Evolutionary conservation across 176 grass and related monocot genomes (phyloP), one percentile per base, ranked within the genome.

Genomic region (Poa pratensis): DNA sequence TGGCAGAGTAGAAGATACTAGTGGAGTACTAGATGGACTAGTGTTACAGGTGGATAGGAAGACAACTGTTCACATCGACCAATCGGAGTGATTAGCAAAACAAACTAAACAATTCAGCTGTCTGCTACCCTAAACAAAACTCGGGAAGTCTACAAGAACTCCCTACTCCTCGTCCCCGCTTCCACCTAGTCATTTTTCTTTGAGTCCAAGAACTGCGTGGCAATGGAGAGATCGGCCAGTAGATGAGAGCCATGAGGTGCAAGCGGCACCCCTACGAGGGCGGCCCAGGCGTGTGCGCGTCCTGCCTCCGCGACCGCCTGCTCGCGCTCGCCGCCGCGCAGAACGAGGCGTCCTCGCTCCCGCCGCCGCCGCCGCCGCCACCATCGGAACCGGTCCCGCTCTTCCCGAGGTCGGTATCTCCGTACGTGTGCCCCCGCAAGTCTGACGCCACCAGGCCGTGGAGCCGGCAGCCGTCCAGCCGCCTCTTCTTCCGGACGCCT

Each of bases 251-350:
- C 23, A 98, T 98, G 96, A 94, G 77, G 88, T 99, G 96, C 93
- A 89, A 71, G 84, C 68, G 37, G 49, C 96, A 99, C 83, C 93
- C 93, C 4, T 94, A 94, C 84, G 86, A 87, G 71, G 62, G 37
- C 69, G 91, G 82, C 46, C 82, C 81, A 13, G 96, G 96, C 64
- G 93, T 99, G 34, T 99, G 93, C 84, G 93, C 93, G 0, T 76
- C 88, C 52, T 99, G 96, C 88, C 96, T 99, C 88, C 93, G 96
- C 53, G 91, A 87, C 84, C 86, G 96, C 75, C 91, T 99, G 28
- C 69, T 94, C 65, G 83, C 84, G 28, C 93, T 99, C 34, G 81
- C 91, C 79, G 88, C 91, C 57, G 83, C 81, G 24, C 93, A 91
- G 85, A 99, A 92, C 86, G 78, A 90, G 15, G 87, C 88, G 12